Evolutionary conservation across 805 yeast genomes (phyloP), one percentile per base, ranked within the genome.

Genomic region (Saitoella complicata): DNA sequence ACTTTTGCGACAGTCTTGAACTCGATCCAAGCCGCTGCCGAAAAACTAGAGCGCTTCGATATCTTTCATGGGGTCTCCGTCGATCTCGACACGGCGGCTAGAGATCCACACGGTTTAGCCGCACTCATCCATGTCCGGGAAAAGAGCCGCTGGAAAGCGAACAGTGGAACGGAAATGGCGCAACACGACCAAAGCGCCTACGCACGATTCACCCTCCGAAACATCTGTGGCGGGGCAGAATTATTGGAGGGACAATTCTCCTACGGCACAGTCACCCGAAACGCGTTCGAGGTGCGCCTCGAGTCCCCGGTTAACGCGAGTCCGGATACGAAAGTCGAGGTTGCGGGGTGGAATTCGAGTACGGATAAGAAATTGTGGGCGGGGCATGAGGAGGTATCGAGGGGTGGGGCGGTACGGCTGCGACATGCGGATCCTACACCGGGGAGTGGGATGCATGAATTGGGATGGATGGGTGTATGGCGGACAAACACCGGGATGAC

Each of bases 171-270:
- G 1, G 87, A 86, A 60, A 74, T 91, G 6, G 97, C 97, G 1
- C 88, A 91, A 57, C 94, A 94, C 32, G 97, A 91, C 65, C 98
- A 96, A 32, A 91, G 83, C 57, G 97, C 96, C 1, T 86, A 87
- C 56, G 69, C 85, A 40, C 78, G 83, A 32, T 74, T 87, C 45
- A 86, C 76, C 59, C 65, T 68, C 47, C 60, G 69, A 39, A 79
- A 79, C 55, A 63, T 72, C 6, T 70, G 78, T 51, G 85, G 82
- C 4, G 79, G 78, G n/a, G 85, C 81, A 10, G 87, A 80, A 56
- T 63, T 63, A 5, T 53, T 80, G 10, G 63, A 71, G 10, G 43
- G 38, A n/a, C 42, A 53, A 30, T 48, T 76, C 10, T 76, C 76
- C 48, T 69, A 73, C 45, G 76, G 76, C 5, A 62, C 71, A 30